Conservation (phyloP, 208 protist genomes). For the Acanthamoeba healyi region DNA sequence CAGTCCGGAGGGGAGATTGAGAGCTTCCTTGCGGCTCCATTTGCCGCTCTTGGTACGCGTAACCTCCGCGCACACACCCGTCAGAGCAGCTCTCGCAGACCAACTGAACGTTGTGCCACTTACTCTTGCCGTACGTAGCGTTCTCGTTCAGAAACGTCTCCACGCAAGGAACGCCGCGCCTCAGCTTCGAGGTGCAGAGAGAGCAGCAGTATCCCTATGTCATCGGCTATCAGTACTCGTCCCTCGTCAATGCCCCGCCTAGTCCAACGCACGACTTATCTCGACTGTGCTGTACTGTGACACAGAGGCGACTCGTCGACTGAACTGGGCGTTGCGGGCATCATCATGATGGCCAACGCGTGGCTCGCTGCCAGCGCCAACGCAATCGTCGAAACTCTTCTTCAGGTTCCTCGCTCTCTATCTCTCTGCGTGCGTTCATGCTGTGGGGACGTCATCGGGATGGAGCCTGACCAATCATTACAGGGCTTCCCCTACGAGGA, state of each 20-base stretch:
- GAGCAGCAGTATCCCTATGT: slow-evolving; percentile 56
- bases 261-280: background rate
- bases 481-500: slow-evolving; percentile 69
- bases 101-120: background rate
- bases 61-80: background rate
- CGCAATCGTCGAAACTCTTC: background rate
- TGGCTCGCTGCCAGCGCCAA: slow-evolving; percentile 12
- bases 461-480: too few relatives aligned
- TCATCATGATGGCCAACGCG: slow-evolving; percentile 55
- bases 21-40: background rate
- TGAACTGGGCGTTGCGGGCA: background rate
- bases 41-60: background rate
- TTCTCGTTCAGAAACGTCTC: slow-evolving; percentile 27
- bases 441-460: background rate
- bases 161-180: background rate
- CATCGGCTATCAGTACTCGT: background rate
- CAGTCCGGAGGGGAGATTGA: background rate
- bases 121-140: background rate
- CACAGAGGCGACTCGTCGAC: background rate
- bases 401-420: background rate
- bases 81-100: too few relatives aligned
- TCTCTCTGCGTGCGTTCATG: background rate
- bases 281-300: background rate
- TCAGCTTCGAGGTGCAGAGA: slow-evolving; percentile 35
- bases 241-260: too few relatives aligned